phyloP scores from a whole-genome alignment of 73 alveolate species.

The Effrenium voratum region DNA sequence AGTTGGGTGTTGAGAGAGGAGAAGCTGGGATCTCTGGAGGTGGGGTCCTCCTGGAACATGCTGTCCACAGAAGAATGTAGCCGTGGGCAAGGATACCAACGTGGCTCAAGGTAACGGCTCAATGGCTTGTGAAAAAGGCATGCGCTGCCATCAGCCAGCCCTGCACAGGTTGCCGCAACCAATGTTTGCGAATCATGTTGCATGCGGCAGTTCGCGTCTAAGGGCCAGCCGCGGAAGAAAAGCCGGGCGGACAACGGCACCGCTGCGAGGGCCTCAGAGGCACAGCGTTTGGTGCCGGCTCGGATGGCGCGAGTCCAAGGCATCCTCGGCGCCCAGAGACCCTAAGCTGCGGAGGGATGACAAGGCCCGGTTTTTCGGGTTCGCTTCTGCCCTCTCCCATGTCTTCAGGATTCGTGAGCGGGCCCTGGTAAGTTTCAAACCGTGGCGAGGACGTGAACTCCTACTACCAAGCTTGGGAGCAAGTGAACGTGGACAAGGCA shows the following conservation, averaged over 20 bases:
- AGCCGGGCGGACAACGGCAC: conserved; percentile 72
- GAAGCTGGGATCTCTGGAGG: too few species aligned
- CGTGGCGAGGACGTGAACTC: conserved; percentile 67
- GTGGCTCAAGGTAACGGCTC: too few species aligned
- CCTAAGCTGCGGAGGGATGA: conserved; percentile 68
- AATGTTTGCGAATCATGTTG: too few species aligned
- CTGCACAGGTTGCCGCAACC: too few species aligned
- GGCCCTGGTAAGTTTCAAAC: neutral
- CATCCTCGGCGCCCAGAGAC: conserved; percentile 18
- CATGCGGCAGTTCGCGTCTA: neutral
- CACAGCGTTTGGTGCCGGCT: neutral
- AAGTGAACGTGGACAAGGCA: conserved; percentile 62
- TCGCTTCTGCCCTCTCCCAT: too few species aligned
- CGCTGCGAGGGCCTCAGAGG: neutral
- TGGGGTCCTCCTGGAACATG: too few species aligned
- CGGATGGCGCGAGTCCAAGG: neutral
- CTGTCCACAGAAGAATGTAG: too few species aligned
- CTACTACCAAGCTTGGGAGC: conserved; percentile 88
- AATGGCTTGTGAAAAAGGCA: too few species aligned
- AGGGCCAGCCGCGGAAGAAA: conserved; percentile 83
- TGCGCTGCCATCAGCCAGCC: too few species aligned
- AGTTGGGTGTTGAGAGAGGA: too few species aligned
- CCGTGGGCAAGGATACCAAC: too few species aligned
- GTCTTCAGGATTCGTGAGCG: neutral
- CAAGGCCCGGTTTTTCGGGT: too few species aligned